Evolutionary conservation across 495 filamentous ascomycete species (phyloP), one percentile per base, ranked within the genome.

Genomic region (Lasiosphaeriaceae sp.): DNA sequence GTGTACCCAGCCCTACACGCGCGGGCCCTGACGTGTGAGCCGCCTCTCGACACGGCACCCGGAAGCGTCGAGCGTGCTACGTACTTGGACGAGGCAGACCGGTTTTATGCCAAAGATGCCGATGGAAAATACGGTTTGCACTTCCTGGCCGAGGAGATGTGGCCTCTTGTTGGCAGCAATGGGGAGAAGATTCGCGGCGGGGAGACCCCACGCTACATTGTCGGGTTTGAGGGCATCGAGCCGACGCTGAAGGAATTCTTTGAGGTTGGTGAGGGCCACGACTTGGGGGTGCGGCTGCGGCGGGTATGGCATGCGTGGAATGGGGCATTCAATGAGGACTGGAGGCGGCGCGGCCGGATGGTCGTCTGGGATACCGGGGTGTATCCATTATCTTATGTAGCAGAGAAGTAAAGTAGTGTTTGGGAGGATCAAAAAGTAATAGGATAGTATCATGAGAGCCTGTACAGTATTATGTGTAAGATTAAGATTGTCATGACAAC

Each of bases 11-110:
- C 74, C 45, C 85, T 96, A 24, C 73, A 85, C 54, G 90, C 91
- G 2, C 92, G 93, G 83, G 93, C 94, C 0, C 77, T 97, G 11
- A 87, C 87, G 9, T 98, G 94, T 71, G 92, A 97, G 60, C 94
- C 95, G 16, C 94, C 95, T 0, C 63, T 98, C 47, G 71, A 83
- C 48, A 75, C 91, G 2, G 62, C 64, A 11, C 71, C 73, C n/a
- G 55, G 64, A 22, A 79, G 76, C 8, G 54, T 69, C 1, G 76
- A 83, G 51, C 83, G 89, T 44, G 71, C 69, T 5, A 55, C 55
- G 0, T 98, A 97, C 67, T 67, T 85, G 3, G 93, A 97, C 64
- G 92, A 98, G 77, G 92, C 92, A 19, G 92, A 96, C 62, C 77
- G 84, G 51, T 98, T 97, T 76, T 97, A 96, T 70, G 19, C 31